Evolutionary conservation across 176 grass and related monocot genomes (phyloP), one percentile per base, ranked within the genome.

Genomic region (Rhynchospora pubera): DNA sequence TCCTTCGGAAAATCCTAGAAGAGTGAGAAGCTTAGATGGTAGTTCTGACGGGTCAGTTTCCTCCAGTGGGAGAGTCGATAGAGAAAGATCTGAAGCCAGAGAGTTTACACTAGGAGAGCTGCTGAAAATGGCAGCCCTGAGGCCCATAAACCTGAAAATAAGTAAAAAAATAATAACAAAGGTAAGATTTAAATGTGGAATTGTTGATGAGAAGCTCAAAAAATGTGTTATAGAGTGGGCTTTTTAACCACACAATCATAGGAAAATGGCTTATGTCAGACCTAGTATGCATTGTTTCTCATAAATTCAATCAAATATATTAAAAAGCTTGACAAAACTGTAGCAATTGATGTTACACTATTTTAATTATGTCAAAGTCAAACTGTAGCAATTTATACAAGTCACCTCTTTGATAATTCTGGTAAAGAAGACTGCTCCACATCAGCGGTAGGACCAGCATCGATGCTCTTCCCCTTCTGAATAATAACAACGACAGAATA

Each of bases 401-500:
- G 52, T 44, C 68, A 95, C 96, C 91, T 99, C 84, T 95, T 85
- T n/a, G 91, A 89, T 57, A 99, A 77, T 86, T 85, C 94, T 52
- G 89, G 79, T 39, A 84, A 57, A 19, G 30, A 34, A 52, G 83
- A 77, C 26, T 93, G 56, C 82, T 84, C 76, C 34, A 47, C 83
- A 90, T 90, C 84, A 55, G 64, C 66, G 48, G 13, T 82, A 55
- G 70, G 61, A 83, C 34, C 61, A 50, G 65, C 43, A 56, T 82
- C 66, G 43, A 6, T n/a, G 67, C 61, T 78, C 58, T 88, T 62
- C 58, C 15, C 78, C 84, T 89, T 86, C 89, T 91, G 83, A 58
- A 22, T 59, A 85, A 42, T 75, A 65, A 67, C 26, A 79, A 53
- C 55, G 22, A 28, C 47, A 75, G 68, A 82, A 86, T 50, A 39